These are phyloP conservation scores for Aspergillus tanneri DNA, from an alignment of 2,329 filamentous ascomycete genomes.

Conservation along the genomic window DNA sequence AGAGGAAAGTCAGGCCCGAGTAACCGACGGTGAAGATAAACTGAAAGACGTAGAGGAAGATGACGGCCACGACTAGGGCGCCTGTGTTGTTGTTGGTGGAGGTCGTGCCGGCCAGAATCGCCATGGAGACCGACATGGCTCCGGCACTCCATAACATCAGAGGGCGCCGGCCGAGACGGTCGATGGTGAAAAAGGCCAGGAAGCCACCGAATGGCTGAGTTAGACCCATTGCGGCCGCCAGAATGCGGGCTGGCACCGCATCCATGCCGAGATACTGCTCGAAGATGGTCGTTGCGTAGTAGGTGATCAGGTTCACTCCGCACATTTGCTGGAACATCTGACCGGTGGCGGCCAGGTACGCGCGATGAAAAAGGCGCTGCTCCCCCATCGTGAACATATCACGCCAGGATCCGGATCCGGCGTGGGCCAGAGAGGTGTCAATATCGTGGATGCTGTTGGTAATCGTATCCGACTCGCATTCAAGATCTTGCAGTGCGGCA, in stretches of 20 bases:
- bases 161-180: constrained; percentile 39
- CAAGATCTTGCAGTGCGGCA: constrained; percentile 45
- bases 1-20: constrained; percentile 60
- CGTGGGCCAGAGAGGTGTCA: constrained; percentile 41
- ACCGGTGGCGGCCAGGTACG: constrained; percentile 32
- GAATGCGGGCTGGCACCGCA: constrained; percentile 25
- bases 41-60: constrained; percentile 61
- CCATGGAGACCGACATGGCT: constrained; percentile 32
- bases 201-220: constrained; percentile 41
- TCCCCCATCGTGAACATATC: constrained; percentile 42
- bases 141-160: constrained; percentile 37
- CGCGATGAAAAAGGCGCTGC: constrained; percentile 36
- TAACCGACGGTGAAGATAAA: constrained; percentile 61
- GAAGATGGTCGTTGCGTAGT: constrained; percentile 39
- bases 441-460: constrained; percentile 42
- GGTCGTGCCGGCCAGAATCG: constrained; percentile 51
- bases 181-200: constrained; percentile 49
- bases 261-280: constrained; percentile 34
- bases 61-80: constrained; percentile 53
- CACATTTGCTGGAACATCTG: constrained; percentile 42
- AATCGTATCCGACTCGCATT: constrained; percentile 39
- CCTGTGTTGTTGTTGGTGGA: constrained; percentile 44
- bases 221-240: constrained; percentile 32
- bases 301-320: constrained; percentile 39
- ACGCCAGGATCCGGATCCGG: constrained; percentile 35